phyloP scores from a whole-genome alignment of 1,284 basidiomycete genomes.

The Trametes pubescens region DNA sequence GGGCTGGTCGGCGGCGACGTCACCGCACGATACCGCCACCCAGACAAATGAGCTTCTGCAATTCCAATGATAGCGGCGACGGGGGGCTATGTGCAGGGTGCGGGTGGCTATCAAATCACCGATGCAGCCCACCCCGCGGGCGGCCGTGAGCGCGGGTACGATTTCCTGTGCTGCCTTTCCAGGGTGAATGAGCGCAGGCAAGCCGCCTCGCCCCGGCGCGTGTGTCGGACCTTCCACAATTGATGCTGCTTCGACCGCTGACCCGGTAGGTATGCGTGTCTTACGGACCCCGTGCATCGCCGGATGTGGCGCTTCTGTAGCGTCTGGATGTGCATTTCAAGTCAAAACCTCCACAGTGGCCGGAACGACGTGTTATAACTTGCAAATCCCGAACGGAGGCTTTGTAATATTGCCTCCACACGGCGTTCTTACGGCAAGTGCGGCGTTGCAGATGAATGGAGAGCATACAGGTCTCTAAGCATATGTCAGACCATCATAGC shows the following conservation, averaged over 20 bases:
- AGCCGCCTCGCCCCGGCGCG: conserved; percentile 11
- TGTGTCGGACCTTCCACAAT: not conserved
- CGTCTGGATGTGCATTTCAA: no score
- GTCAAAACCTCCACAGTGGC: no score
- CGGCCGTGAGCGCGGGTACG: not conserved
- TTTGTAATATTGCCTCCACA: no score
- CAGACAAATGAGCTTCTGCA: conserved; percentile 29
- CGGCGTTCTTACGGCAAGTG: no score
- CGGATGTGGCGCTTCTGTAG: no score
- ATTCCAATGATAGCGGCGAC: conserved; percentile 27
- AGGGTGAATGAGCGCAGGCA: not conserved
- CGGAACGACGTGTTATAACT: no score
- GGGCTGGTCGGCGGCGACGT: not conserved
- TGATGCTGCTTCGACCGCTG: not conserved
- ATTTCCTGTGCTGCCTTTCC: not conserved
- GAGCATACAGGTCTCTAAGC: no score
- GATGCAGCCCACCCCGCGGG: not conserved
- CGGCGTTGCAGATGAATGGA: no score
- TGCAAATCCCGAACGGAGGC: no score
- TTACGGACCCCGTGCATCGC: conserved; percentile 5
- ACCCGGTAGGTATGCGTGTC: not conserved
- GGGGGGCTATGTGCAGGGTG: conserved; percentile 14
- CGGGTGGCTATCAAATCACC: conserved; percentile 9
- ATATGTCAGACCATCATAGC: not conserved
- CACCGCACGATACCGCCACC: conserved; percentile 22